Evolutionary conservation across 768 basidiomycete species (phyloP).

Genomic region (Nevesoporus exiguus): DNA sequence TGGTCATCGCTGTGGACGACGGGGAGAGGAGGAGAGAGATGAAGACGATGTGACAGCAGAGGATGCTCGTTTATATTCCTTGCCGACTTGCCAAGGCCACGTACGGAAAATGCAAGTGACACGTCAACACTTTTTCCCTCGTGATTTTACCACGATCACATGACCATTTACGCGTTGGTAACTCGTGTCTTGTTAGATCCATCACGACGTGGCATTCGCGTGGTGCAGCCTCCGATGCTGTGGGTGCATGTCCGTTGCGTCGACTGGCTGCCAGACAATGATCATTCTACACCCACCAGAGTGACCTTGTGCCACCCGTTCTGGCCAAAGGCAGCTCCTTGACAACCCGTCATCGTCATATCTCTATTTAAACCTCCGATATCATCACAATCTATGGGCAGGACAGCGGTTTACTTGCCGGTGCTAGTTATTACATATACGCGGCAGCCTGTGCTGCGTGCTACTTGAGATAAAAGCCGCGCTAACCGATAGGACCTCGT

Average conservation of each 20-base stretch:
- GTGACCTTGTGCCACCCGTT: too few relatives aligned
- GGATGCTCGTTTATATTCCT: constrained; percentile 22
- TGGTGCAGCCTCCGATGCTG: too few relatives aligned
- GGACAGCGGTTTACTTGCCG: background rate
- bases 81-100: constrained; percentile 16
- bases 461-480: background rate
- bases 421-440: background rate
- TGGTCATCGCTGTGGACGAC: constrained; percentile 28
- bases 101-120: constrained; percentile 26
- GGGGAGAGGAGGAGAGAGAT: constrained; percentile 5
- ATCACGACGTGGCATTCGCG: background rate
- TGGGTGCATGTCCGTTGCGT: too few relatives aligned
- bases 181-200: too few relatives aligned
- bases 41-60: constrained; percentile 6
- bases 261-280: too few relatives aligned
- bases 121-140: constrained; percentile 27
- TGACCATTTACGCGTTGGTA: background rate
- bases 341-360: background rate
- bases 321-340: background rate
- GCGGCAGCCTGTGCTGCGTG: background rate
- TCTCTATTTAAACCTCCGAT: background rate
- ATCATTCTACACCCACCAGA: too few relatives aligned
- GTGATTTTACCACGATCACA: constrained; percentile 27
- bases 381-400: background rate
- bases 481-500: background rate